phyloP scores from a whole-genome alignment of 768 basidiomycete genomes.

The Candolleomyces eurysporus region DNA sequence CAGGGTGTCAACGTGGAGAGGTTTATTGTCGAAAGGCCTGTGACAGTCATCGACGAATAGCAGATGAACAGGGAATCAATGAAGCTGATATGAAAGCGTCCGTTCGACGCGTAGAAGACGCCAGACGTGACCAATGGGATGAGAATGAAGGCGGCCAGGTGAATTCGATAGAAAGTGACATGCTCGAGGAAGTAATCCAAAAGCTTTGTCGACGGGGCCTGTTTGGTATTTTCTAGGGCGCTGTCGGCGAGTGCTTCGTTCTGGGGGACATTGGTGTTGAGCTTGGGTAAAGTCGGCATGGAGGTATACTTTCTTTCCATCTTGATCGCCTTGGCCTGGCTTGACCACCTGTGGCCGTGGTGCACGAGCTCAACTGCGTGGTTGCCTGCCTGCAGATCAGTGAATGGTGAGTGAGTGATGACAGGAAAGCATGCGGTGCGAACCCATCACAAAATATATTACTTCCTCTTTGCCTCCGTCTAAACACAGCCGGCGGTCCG shows the following conservation, averaged over 20 bases:
- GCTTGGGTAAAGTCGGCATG: neutral
- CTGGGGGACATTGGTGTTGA: neutral
- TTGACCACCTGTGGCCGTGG: neutral
- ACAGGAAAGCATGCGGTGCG: neutral
- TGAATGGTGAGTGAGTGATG: neutral
- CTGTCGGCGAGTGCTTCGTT: neutral
- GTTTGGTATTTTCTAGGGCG: neutral
- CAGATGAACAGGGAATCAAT: constrained; percentile 62
- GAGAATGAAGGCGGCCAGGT: constrained; percentile 49
- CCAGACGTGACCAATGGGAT: constrained; percentile 58
- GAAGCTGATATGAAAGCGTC: constrained; percentile 45
- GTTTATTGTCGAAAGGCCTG: constrained; percentile 47
- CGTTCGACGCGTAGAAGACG: constrained; percentile 69
- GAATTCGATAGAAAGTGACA: constrained; percentile 54
- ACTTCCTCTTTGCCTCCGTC: too few relatives aligned
- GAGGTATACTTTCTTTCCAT: neutral
- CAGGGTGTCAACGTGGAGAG: constrained; percentile 45
- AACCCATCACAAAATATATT: neutral
- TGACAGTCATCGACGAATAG: constrained; percentile 56
- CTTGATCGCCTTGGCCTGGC: neutral
- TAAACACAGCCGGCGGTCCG: too few relatives aligned
- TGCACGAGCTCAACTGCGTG: too few relatives aligned
- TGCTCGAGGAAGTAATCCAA: constrained; percentile 14
- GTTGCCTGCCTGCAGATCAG: neutral
- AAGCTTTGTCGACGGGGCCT: neutral